Percentiles rank a stretch among this genome's conserved stretches.
These are phyloP conservation scores for Westerdykella aurantiaca DNA, from an alignment of 2,329 filamentous ascomycete genomes.

Conservation along the genomic window DNA sequence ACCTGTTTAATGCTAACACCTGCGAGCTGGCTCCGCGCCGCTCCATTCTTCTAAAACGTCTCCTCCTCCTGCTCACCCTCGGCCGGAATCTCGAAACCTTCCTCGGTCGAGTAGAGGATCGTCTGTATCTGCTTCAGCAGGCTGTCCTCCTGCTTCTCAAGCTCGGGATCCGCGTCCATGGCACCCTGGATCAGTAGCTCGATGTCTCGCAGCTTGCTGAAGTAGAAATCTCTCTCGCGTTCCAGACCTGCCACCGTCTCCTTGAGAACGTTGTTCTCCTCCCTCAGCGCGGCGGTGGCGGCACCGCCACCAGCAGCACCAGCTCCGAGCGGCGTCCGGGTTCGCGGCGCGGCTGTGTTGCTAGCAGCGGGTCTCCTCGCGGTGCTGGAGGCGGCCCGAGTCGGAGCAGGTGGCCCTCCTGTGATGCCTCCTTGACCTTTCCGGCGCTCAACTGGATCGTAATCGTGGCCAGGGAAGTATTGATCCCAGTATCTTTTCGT, in stretches of 20 bases:
- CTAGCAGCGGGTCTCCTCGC: slow-evolving; percentile 41
- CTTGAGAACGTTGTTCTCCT: slow-evolving; percentile 84
- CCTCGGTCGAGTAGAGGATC: slow-evolving; percentile 93
- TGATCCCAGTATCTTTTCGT: slow-evolving; percentile 96
- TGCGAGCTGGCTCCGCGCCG: too few species aligned
- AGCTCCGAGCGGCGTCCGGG: slow-evolving; percentile 36
- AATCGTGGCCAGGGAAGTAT: slow-evolving; percentile 94
- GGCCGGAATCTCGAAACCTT: slow-evolving; percentile 76
- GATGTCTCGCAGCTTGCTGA: slow-evolving; percentile 96
- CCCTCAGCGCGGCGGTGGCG: slow-evolving; percentile 65
- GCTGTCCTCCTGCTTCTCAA: slow-evolving; percentile 89
- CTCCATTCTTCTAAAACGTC: slow-evolving; percentile 28
- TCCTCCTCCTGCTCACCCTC: slow-evolving; percentile 70
- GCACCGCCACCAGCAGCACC: slow-evolving; percentile 44
- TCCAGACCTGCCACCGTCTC: slow-evolving; percentile 93
- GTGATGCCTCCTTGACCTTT: slow-evolving; percentile 65
- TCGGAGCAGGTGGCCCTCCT: slow-evolving; percentile 41
- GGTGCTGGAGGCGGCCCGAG: slow-evolving; percentile 47
- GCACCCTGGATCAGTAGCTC: slow-evolving; percentile 90
- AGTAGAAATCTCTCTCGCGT: slow-evolving; percentile 97
- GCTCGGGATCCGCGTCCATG: slow-evolving; percentile 82
- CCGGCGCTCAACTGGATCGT: slow-evolving; percentile 80
- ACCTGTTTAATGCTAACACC: too few species aligned
- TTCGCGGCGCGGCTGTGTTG: slow-evolving; percentile 37
- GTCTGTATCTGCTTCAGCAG: slow-evolving; percentile 93